Percentiles rank a stretch among this genome's conserved stretches.
phyloP scores from a whole-genome alignment of 805 yeast species.

The Monosporozyma solicola region DNA sequence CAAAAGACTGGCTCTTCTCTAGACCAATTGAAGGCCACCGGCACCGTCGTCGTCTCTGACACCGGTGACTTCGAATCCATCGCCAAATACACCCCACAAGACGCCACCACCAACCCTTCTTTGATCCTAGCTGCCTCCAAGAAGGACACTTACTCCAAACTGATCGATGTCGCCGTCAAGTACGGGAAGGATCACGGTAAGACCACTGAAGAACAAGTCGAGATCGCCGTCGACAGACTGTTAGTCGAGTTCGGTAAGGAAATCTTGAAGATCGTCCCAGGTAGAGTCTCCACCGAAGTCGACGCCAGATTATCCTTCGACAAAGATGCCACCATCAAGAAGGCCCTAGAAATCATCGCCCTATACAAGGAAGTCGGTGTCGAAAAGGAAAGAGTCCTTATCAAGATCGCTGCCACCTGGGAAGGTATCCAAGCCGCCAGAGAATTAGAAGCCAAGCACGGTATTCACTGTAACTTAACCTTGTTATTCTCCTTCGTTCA shows the following conservation, averaged over 20 bases:
- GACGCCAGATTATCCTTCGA: constrained; percentile 95
- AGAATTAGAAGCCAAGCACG: constrained; percentile 83
- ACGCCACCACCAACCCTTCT: constrained; percentile 98
- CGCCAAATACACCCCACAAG: constrained; percentile 96
- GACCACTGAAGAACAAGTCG: constrained; percentile 48
- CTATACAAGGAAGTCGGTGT: constrained; percentile 81
- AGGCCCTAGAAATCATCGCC: constrained; percentile 81
- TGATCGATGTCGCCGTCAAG: constrained; percentile 81
- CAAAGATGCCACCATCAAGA: constrained; percentile 83
- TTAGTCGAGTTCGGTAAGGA: constrained; percentile 92
- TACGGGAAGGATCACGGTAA: constrained; percentile 61
- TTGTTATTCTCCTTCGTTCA: constrained; percentile 87
- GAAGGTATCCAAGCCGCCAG: constrained; percentile 98
- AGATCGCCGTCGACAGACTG: constrained; percentile 76
- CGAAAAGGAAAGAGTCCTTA: constrained; percentile 77
- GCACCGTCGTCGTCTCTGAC: constrained; percentile 94
- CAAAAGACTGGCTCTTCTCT: constrained; percentile 49
- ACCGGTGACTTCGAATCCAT: constrained; percentile 97
- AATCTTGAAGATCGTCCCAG: constrained; percentile 89
- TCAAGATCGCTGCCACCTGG: constrained; percentile 95
- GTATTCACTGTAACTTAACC: constrained; percentile 89
- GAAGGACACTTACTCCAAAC: constrained; percentile 75
- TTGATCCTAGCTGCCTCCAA: constrained; percentile 90
- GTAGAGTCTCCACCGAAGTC: constrained; percentile 97
- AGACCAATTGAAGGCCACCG: constrained; percentile 86